Conservation (phyloP, 2,329 filamentous ascomycete species). For the Fragosphaeria purpurea region DNA sequence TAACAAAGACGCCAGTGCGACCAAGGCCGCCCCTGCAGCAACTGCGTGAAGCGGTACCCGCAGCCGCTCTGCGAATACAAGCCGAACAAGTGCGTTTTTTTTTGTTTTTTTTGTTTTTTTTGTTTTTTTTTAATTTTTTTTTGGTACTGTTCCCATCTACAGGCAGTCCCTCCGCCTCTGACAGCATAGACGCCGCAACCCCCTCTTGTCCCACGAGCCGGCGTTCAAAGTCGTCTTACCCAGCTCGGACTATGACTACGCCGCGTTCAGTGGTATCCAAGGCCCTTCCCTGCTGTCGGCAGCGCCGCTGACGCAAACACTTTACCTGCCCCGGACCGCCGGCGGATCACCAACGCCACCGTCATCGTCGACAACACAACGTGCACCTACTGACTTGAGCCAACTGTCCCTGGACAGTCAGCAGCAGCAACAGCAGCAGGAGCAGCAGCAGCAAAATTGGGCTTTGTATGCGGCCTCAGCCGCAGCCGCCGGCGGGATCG, state of each 20-base stretch:
- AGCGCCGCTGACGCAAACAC: too few species aligned
- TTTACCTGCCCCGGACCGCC: too few species aligned
- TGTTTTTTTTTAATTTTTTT: not conserved
- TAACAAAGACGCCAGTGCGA: slow-evolving; percentile 32
- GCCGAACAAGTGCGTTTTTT: slow-evolving; percentile 6
- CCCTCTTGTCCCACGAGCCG: slow-evolving; percentile 15
- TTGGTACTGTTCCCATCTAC: not conserved
- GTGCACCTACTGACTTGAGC: not conserved
- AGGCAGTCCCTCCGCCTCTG: not conserved
- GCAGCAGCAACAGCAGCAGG: not conserved
- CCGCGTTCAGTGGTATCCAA: slow-evolving; percentile 9
- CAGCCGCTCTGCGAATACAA: slow-evolving; percentile 41
- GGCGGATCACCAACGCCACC: not conserved
- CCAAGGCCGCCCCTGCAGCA: slow-evolving; percentile 42
- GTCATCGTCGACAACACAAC: slow-evolving; percentile 2
- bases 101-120: not conserved
- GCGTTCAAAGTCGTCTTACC: slow-evolving; percentile 17
- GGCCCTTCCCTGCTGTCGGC: slow-evolving; percentile 10
- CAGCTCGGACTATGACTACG: slow-evolving; percentile 2
- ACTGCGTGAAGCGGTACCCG: slow-evolving; percentile 42
- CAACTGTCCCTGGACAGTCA: not conserved
- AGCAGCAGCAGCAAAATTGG: slow-evolving; percentile 5
- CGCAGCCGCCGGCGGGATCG: slow-evolving; percentile 4
- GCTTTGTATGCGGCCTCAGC: not conserved
- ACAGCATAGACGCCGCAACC: slow-evolving; percentile 2